Evolutionary conservation across 129 eudicot genomes (phyloP).

Genomic region (Flaveria robusta): DNA sequence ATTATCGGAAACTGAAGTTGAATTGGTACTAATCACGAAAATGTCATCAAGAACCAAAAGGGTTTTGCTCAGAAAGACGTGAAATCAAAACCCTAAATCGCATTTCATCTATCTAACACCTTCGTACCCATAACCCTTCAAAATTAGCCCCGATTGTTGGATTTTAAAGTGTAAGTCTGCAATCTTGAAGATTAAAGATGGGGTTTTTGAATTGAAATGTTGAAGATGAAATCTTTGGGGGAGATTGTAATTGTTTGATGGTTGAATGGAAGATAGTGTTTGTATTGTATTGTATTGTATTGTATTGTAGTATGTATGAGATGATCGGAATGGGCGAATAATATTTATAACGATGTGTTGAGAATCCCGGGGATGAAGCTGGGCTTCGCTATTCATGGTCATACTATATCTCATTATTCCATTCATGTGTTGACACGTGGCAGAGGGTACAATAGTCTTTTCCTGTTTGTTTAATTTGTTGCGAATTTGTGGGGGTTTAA

Average conservation of each 20-base stretch:
- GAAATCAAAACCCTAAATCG: constrained; percentile 26
- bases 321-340: constrained; percentile 24
- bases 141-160: not conserved
- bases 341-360: constrained; percentile 25
- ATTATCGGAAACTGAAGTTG: constrained; percentile 2
- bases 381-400: constrained; percentile 26
- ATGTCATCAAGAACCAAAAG: constrained; percentile 9
- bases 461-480: not conserved
- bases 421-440: constrained; percentile 30
- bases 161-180: not conserved
- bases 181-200: not conserved
- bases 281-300: not conserved
- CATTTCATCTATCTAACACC: constrained; percentile 12
- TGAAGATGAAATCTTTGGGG: not conserved
- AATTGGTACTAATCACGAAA: constrained; percentile 15
- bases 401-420: constrained; percentile 15
- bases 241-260: too few species aligned
- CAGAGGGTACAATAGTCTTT: not conserved
- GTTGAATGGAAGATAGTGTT: constrained; percentile 4
- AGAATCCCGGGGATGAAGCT: constrained; percentile 37
- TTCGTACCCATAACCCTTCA: not conserved
- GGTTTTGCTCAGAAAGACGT: constrained; percentile 13
- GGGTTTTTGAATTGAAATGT: not conserved
- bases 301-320: not conserved
- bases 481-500: not conserved